Evolutionary conservation across 805 yeast genomes (phyloP).

Genomic region (Sugiyamaella chiloensis): DNA sequence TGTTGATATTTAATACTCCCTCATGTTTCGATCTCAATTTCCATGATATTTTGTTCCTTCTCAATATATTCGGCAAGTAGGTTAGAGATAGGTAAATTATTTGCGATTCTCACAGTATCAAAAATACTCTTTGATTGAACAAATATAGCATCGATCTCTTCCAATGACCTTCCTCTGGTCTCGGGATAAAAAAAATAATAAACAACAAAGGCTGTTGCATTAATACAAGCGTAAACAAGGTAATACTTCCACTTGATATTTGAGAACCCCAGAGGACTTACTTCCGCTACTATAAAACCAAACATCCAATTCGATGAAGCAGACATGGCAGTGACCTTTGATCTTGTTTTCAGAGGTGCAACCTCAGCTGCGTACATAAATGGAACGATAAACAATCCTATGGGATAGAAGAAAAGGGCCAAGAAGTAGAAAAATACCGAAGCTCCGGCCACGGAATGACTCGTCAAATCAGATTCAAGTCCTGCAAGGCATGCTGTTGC

Average conservation of each 20-base stretch:
- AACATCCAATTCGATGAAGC: slow-evolving; percentile 51
- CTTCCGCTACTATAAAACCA: slow-evolving; percentile 52
- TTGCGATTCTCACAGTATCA: slow-evolving; percentile 6
- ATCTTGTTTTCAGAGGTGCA: slow-evolving; percentile 45
- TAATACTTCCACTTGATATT: slow-evolving; percentile 53
- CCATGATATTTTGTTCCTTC: too few relatives aligned
- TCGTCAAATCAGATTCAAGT: background rate
- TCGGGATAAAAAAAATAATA: slow-evolving; percentile 29
- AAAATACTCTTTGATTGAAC: slow-evolving; percentile 12
- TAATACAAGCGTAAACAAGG: slow-evolving; percentile 48
- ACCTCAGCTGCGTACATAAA: slow-evolving; percentile 51
- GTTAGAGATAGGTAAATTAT: too few relatives aligned
- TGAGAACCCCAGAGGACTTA: slow-evolving; percentile 49
- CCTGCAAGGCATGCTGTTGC: slow-evolving; percentile 3
- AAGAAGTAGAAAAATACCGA: background rate
- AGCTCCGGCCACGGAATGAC: background rate
- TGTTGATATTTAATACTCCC: too few relatives aligned
- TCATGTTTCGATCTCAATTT: too few relatives aligned
- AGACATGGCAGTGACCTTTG: slow-evolving; percentile 44
- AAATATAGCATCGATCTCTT: slow-evolving; percentile 7
- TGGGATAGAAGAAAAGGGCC: slow-evolving; percentile 5
- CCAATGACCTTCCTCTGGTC: slow-evolving; percentile 6
- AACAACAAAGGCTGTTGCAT: slow-evolving; percentile 39
- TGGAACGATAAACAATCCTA: slow-evolving; percentile 13
- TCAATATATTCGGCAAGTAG: too few relatives aligned